phyloP scores from a whole-genome alignment of 2,329 filamentous ascomycete species.

The Daldinia sp. region DNA sequence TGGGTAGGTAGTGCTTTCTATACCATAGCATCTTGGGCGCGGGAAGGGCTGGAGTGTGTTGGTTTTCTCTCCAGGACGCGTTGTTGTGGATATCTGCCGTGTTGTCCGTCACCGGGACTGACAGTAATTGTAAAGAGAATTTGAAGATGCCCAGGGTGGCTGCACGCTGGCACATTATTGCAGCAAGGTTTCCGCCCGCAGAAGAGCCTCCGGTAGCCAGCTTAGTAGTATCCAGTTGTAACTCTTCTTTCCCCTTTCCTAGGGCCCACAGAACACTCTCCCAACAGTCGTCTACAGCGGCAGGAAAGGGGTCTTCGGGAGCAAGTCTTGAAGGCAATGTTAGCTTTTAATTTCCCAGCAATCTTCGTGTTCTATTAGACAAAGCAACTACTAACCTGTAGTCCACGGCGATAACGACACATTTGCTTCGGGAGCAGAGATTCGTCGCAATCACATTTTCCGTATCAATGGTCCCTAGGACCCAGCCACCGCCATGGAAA shows the following conservation, averaged over 20 bases:
- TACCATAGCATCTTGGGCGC: conserved; percentile 72
- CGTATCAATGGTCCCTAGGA: conserved; percentile 67
- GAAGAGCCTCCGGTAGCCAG: conserved; percentile 64
- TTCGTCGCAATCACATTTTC: conserved; percentile 70
- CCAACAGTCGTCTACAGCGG: conserved; percentile 69
- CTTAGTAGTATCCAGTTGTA: conserved; percentile 58
- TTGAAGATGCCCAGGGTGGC: conserved; percentile 51
- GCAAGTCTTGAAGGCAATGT: conserved; percentile 57
- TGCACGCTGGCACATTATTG: conserved; percentile 65
- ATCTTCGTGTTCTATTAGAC: too few relatives aligned
- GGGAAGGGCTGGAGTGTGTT: conserved; percentile 64
- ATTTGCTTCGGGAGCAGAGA: conserved; percentile 62
- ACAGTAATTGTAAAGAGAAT: conserved; percentile 64
- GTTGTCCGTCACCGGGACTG: conserved; percentile 70
- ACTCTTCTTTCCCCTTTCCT: conserved; percentile 45
- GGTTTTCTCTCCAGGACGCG: conserved; percentile 62
- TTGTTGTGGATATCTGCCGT: conserved; percentile 61
- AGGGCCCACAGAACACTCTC: conserved; percentile 64
- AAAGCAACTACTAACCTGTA: conserved; percentile 58
- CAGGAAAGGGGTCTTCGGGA: conserved; percentile 67
- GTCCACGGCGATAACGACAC: conserved; percentile 67
- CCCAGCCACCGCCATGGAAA: conserved; percentile 71
- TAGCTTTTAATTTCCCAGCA: background rate
- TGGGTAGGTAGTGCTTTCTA: conserved; percentile 67
- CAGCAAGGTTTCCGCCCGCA: conserved; percentile 65